A percentile compares a stretch with the other conserved stretches of the same genome.
Evolutionary conservation across 192 early-diverging fungal species (phyloP).

Genomic region (Gaertneriomyces semiglobifer): DNA sequence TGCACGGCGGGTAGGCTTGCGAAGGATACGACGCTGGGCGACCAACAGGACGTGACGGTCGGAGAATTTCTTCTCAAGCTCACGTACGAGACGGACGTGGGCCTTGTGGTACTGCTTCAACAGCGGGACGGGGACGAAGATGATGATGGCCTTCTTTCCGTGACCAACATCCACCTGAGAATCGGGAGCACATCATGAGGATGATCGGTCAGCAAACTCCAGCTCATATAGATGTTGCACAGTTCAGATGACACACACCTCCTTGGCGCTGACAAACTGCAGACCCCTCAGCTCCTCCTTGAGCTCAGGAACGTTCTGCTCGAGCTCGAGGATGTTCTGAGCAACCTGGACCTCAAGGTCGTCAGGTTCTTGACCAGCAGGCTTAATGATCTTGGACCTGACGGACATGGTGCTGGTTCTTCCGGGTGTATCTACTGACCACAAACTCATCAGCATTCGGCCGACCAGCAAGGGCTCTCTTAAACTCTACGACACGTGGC

Average conservation of each 20-base stretch:
- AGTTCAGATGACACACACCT: conserved; percentile 49
- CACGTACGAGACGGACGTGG: conserved; percentile 92
- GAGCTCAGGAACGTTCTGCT: conserved; percentile 92
- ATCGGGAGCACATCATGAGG: not conserved
- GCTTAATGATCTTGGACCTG: conserved; percentile 59
- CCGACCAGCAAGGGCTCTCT: too few species aligned
- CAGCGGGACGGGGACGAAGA: conserved; percentile 95
- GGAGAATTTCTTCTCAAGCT: conserved; percentile 99
- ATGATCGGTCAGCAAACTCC: not conserved
- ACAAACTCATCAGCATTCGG: too few species aligned
- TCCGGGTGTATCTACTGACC: too few species aligned
- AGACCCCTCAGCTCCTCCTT: conserved; percentile 95
- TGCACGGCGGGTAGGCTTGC: conserved; percentile 85
- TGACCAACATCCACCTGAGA: conserved; percentile 81
- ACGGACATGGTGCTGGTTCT: conserved; percentile 46
- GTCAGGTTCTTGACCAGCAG: conserved; percentile 55
- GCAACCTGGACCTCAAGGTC: conserved; percentile 94
- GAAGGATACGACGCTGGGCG: conserved; percentile 93
- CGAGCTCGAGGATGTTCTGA: conserved; percentile 92
- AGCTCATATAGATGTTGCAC: not conserved
- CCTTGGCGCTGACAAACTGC: conserved; percentile 93
- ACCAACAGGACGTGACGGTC: conserved; percentile 96
- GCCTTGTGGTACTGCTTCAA: conserved; percentile 95
- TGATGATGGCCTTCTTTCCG: conserved; percentile 92
- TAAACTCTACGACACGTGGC: too few species aligned